Percentiles rank a stretch among this genome's conserved stretches.
These are phyloP conservation scores for Penicillium pulvis DNA, from an alignment of 495 filamentous ascomycete species.

Conservation along the genomic window DNA sequence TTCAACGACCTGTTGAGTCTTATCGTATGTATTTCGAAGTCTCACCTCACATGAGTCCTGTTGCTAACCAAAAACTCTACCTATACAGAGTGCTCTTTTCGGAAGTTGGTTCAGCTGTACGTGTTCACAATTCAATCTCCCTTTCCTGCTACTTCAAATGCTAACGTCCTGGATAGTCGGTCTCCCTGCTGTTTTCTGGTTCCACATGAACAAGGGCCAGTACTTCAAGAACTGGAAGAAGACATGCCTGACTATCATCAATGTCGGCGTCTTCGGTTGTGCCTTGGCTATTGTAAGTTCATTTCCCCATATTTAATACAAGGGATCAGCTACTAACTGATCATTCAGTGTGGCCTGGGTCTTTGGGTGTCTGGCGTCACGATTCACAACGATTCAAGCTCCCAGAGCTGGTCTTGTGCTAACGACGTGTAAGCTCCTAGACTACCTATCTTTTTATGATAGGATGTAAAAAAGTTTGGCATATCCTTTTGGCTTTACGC, in stretches of 20 bases:
- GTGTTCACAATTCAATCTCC: conserved; percentile 5
- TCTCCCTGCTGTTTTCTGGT: conserved; percentile 44
- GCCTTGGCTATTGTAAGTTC: conserved; percentile 39
- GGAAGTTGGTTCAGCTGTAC: conserved; percentile 47
- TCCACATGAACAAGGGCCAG: conserved; percentile 40
- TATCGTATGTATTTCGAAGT: conserved; percentile 32
- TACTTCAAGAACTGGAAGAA: conserved; percentile 35
- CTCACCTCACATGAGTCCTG: background rate
- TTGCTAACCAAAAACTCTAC: conserved; percentile 12
- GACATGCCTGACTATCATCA: conserved; percentile 35
- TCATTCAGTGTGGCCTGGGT: conserved; percentile 39
- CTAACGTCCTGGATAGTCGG: conserved; percentile 28
- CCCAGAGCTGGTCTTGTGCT: conserved; percentile 39
- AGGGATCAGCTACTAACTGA: conserved; percentile 9
- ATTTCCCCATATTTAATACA: background rate
- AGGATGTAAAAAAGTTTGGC: conserved; percentile 1
- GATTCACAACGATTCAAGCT: conserved; percentile 34
- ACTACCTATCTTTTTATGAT: background rate
- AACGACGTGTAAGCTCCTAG: conserved; percentile 26
- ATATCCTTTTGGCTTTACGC: background rate
- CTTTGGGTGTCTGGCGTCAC: conserved; percentile 42
- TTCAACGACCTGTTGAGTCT: conserved; percentile 66
- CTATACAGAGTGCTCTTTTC: conserved; percentile 37
- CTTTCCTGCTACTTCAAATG: background rate
- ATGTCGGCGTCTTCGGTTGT: conserved; percentile 34